Evolutionary conservation across 345 rosid species (phyloP).

Genomic region (Cochlearia excelsa): DNA sequence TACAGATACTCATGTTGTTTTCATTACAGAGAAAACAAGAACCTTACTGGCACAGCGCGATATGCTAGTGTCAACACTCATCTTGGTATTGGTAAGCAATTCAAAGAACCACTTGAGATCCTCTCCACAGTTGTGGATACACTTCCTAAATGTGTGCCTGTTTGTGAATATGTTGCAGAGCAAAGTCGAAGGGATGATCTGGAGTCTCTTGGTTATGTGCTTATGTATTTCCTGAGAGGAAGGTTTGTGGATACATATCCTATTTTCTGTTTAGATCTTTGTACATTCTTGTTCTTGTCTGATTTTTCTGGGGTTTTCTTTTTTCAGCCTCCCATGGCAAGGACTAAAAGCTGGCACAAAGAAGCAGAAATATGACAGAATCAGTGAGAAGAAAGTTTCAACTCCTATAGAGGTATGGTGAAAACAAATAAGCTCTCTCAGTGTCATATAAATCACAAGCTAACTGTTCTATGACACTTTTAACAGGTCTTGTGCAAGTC

Average conservation of each 20-base stretch:
- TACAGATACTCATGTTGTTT: conserved; percentile 2
- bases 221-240: conserved; percentile 35
- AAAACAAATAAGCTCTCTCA: conserved; percentile 11
- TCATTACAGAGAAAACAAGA: conserved; percentile 66
- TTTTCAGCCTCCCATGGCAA: conserved; percentile 87
- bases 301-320: conserved; percentile 23
- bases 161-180: conserved; percentile 37
- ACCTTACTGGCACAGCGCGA: conserved; percentile 87
- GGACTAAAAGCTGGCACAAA: conserved; percentile 87
- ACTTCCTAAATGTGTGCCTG: background rate
- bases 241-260: conserved; percentile 48
- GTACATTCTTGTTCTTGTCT: conserved; percentile 17
- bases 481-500: conserved; percentile 77
- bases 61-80: conserved; percentile 50
- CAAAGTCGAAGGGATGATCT: conserved; percentile 94
- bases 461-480: conserved; percentile 5
- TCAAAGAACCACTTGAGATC: conserved; percentile 4
- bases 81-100: conserved; percentile 58
- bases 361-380: conserved; percentile 85
- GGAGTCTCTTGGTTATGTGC: conserved; percentile 87
- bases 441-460: conserved; percentile 8
- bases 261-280: conserved; percentile 6
- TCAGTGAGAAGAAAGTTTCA: conserved; percentile 83
- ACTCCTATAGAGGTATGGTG: conserved; percentile 86
- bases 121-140: conserved; percentile 12